phyloP scores from a whole-genome alignment of 2,329 filamentous ascomycete genomes.

The Mariannaea sp. region DNA sequence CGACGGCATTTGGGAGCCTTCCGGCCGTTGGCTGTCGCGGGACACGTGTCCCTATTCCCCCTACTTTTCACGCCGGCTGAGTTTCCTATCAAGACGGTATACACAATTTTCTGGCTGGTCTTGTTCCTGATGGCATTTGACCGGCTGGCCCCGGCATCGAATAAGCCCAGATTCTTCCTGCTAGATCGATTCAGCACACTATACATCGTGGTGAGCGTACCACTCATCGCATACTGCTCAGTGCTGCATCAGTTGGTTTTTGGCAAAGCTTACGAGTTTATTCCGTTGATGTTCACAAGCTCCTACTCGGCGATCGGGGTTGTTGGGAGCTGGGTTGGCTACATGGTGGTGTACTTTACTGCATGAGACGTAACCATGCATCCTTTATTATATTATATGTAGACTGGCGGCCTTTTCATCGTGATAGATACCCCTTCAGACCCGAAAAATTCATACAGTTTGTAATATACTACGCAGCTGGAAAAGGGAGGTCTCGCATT shows the following conservation, averaged over 20 bases:
- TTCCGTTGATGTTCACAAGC: conserved; percentile 97
- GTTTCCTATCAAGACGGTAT: conserved; percentile 91
- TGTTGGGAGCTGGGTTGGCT: conserved; percentile 92
- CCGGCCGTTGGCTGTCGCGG: conserved; percentile 86
- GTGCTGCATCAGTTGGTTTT: conserved; percentile 83
- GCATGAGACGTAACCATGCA: no score
- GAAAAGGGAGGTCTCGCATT: no score
- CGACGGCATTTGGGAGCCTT: conserved; percentile 91
- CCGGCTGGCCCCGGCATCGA: conserved; percentile 81
- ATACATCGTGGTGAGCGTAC: conserved; percentile 89
- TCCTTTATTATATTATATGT: conserved; percentile 4
- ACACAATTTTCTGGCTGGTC: conserved; percentile 90
- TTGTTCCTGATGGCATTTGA: conserved; percentile 87
- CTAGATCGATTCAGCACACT: conserved; percentile 88
- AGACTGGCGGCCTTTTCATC: conserved; percentile 1
- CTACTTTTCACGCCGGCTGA: conserved; percentile 90
- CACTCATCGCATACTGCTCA: conserved; percentile 86
- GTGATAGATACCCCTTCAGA: conserved; percentile 14
- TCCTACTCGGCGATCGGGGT: conserved; percentile 94
- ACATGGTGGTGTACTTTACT: conserved; percentile 87
- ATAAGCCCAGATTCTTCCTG: conserved; percentile 80
- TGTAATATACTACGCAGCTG: no score
- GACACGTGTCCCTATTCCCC: conserved; percentile 94
- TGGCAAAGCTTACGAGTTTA: conserved; percentile 81
- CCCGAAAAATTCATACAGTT: conserved; percentile 3